phyloP scores from a whole-genome alignment of 257 asterid genomes.

The Scutellaria barbata region DNA sequence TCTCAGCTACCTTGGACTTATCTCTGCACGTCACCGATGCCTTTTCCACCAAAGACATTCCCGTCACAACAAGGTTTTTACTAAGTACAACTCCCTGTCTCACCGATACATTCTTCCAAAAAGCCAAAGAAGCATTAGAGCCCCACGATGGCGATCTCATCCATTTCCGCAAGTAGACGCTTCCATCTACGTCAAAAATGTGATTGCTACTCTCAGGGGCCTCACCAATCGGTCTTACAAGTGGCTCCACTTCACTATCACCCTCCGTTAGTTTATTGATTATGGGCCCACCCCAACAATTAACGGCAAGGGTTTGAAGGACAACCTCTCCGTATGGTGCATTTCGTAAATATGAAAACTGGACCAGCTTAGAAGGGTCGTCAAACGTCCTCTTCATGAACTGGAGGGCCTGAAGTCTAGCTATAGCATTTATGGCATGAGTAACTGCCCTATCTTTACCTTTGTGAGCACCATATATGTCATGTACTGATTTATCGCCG shows the following conservation, averaged over 20 bases:
- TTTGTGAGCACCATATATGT: slow-evolving; percentile 74
- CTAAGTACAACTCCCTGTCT: slow-evolving; percentile 75
- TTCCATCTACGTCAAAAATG: slow-evolving; percentile 80
- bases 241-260: slow-evolving; percentile 37
- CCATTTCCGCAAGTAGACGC: slow-evolving; percentile 87
- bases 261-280: slow-evolving; percentile 46
- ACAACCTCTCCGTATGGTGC: slow-evolving; percentile 88
- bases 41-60: slow-evolving; percentile 67
- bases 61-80: slow-evolving; percentile 81
- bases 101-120: slow-evolving; percentile 62
- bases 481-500: slow-evolving; percentile 61
- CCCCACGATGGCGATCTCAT: slow-evolving; percentile 89
- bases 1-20: slow-evolving; percentile 71
- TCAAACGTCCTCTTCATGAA: slow-evolving; percentile 72
- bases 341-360: slow-evolving; percentile 64
- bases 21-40: slow-evolving; percentile 80
- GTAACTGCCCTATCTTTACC: slow-evolving; percentile 71
- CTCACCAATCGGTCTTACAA: slow-evolving; percentile 44
- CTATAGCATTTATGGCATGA: slow-evolving; percentile 64
- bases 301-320: slow-evolving; percentile 85
- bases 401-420: slow-evolving; percentile 92
- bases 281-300: slow-evolving; percentile 87
- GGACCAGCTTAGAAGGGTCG: slow-evolving; percentile 85
- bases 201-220: slow-evolving; percentile 53
- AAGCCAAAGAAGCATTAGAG: slow-evolving; percentile 69